A percentile compares a stretch with the other conserved stretches of the same genome.
These are phyloP conservation scores for Pyracantha coccinea DNA, from an alignment of 331 rosid genomes.

Conservation along the genomic window DNA sequence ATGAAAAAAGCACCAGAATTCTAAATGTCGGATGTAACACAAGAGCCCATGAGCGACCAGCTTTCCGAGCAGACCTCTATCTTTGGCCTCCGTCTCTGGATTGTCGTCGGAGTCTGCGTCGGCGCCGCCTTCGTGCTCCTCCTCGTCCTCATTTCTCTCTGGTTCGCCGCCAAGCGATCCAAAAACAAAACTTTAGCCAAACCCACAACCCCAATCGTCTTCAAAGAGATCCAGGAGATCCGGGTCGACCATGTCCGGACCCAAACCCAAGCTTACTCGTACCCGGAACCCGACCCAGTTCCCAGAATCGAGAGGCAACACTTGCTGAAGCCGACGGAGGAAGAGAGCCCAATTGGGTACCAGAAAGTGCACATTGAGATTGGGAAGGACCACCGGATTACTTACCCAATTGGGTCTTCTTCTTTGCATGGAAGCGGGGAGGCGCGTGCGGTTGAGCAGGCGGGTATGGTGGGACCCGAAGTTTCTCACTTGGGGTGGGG, in stretches of 20 bases:
- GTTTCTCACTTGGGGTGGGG: slow-evolving; percentile 97
- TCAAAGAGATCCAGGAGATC: slow-evolving; percentile 77
- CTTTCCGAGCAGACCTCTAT: slow-evolving; percentile 70
- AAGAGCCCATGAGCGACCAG: slow-evolving; percentile 48
- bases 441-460: slow-evolving; percentile 39
- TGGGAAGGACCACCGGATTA: slow-evolving; percentile 66
- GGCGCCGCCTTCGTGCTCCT: slow-evolving; percentile 68
- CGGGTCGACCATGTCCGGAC: slow-evolving; percentile 27
- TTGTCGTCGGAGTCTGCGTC: slow-evolving; percentile 57
- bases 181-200: slow-evolving; percentile 19
- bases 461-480: slow-evolving; percentile 47
- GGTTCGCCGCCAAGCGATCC: slow-evolving; percentile 55
- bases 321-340: slow-evolving; percentile 37
- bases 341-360: slow-evolving; percentile 31
- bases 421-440: slow-evolving; percentile 43
- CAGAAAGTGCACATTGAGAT: slow-evolving; percentile 57
- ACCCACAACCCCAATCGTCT: slow-evolving; percentile 45
- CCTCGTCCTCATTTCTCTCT: slow-evolving; percentile 57
- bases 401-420: slow-evolving; percentile 48
- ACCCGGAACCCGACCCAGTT: slow-evolving; percentile 40
- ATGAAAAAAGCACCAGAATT: neutral
- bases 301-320: slow-evolving; percentile 30
- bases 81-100: slow-evolving; percentile 65
- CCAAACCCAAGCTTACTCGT: slow-evolving; percentile 32
- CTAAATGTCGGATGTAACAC: slow-evolving; percentile 31